Evolutionary conservation across 371 early-diverging fungal species (phyloP).

Genomic region (Choanephora cucurbitarum): DNA sequence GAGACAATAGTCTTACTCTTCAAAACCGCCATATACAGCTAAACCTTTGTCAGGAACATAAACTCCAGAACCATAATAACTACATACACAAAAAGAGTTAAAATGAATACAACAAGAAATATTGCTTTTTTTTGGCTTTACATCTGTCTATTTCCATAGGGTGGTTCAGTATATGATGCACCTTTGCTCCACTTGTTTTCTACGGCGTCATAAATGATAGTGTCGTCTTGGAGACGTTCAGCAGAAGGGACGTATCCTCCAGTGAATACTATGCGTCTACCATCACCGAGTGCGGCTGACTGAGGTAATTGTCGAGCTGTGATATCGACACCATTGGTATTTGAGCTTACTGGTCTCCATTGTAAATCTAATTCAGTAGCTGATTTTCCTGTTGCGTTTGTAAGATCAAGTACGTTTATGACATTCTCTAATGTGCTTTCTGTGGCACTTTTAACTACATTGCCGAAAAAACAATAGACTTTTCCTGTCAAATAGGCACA

Average conservation of each 20-base stretch:
- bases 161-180: neutral
- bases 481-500: constrained; percentile 2
- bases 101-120: neutral
- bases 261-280: neutral
- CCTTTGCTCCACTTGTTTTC: neutral
- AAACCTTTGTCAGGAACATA: constrained; percentile 8
- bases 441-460: neutral
- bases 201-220: neutral
- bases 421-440: neutral
- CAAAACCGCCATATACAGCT: constrained; percentile 8
- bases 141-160: constrained; percentile 12
- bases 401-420: constrained; percentile 5
- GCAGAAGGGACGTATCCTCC: neutral
- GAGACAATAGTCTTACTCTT: neutral
- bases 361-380: neutral
- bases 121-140: neutral
- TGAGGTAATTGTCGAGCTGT: neutral
- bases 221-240: neutral
- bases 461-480: constrained; percentile 3
- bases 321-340: constrained; percentile 1
- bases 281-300: neutral
- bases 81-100: neutral
- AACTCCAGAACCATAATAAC: constrained; percentile 3
- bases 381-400: neutral
- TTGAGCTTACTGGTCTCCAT: constrained; percentile 1